phyloP scores from a whole-genome alignment of 2,329 filamentous ascomycete genomes.

The Metarhizium humberi region DNA sequence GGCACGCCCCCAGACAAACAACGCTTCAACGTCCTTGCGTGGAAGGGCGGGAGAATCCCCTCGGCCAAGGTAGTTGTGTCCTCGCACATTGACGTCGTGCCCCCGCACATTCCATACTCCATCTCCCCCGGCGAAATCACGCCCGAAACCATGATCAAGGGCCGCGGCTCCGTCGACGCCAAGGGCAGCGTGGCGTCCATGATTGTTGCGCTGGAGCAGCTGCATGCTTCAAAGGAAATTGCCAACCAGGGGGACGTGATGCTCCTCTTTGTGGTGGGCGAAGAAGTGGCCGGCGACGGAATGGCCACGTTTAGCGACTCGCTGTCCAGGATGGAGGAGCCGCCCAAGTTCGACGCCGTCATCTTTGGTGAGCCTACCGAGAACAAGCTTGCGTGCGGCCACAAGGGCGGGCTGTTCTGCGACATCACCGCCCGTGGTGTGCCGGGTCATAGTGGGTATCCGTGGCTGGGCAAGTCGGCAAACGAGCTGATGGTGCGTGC shows the following conservation, averaged over 20 bases:
- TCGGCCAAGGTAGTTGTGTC: conserved; percentile 56
- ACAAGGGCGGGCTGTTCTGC: conserved; percentile 76
- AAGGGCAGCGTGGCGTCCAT: conserved; percentile 66
- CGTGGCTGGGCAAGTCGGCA: conserved; percentile 78
- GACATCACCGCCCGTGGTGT: conserved; percentile 60
- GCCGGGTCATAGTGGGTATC: conserved; percentile 83
- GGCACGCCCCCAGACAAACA: conserved; percentile 18
- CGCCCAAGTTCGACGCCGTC: conserved; percentile 48
- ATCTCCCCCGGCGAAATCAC: conserved; percentile 38
- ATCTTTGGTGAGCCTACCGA: conserved; percentile 95
- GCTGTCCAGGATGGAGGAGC: conserved; percentile 21
- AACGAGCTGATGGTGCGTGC: conserved; percentile 74
- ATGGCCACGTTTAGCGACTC: conserved; percentile 53
- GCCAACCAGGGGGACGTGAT: conserved; percentile 38
- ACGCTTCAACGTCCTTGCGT: conserved; percentile 69
- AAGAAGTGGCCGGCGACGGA: conserved; percentile 72
- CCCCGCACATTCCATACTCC: conserved; percentile 62
- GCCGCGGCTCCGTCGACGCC: conserved; percentile 66
- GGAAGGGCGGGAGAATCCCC: conserved; percentile 34
- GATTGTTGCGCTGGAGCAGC: conserved; percentile 54
- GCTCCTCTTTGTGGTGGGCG: conserved; percentile 66
- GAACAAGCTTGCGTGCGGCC: conserved; percentile 75
- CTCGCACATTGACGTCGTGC: conserved; percentile 75
- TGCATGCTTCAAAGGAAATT: conserved; percentile 34
- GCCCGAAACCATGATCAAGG: conserved; percentile 47